Conservation (phyloP, 306 rosid genomes). For the apple (Malus domestica) region DNA sequence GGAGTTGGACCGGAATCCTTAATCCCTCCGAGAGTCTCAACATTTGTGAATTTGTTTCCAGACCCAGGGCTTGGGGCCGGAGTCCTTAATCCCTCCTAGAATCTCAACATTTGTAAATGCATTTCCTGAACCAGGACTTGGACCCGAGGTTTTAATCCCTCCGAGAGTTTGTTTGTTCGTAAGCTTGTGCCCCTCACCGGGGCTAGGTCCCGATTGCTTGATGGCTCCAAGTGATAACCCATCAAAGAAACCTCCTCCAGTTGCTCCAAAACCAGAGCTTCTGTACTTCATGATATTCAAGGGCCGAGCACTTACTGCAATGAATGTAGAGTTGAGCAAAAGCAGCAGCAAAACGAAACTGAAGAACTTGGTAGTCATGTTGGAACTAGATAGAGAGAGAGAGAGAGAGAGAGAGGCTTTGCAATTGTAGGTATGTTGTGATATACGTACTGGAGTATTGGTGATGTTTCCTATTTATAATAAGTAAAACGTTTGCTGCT, state of each 20-base stretch:
- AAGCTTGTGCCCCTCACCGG: constrained; percentile 5
- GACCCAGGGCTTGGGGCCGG: not conserved
- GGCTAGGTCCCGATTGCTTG: constrained; percentile 23
- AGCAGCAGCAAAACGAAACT: constrained; percentile 11
- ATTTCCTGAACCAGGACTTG: not conserved
- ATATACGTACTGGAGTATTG: not conserved
- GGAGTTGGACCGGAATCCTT: not conserved
- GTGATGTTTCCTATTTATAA: constrained; percentile 2
- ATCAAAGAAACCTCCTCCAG: constrained; percentile 27
- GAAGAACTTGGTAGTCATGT: constrained; percentile 17
- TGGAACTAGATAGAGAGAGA: not conserved
- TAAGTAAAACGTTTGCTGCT: not conserved
- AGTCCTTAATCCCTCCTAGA: not conserved
- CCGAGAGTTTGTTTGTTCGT: constrained; percentile 5
- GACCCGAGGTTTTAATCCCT: not conserved
- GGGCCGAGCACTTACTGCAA: constrained; percentile 41
- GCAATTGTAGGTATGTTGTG: not conserved
- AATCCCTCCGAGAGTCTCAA: constrained; percentile 6
- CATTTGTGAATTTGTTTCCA: not conserved
- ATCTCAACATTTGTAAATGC: not conserved
- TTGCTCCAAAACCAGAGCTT: constrained; percentile 2
- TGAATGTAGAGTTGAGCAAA: constrained; percentile 17
- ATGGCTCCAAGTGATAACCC: constrained; percentile 33
- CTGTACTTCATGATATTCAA: constrained; percentile 17
- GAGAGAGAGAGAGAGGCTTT: not conserved